These are phyloP conservation scores for Xylaria curta DNA, from an alignment of 495 filamentous ascomycete genomes.

Conservation along the genomic window DNA sequence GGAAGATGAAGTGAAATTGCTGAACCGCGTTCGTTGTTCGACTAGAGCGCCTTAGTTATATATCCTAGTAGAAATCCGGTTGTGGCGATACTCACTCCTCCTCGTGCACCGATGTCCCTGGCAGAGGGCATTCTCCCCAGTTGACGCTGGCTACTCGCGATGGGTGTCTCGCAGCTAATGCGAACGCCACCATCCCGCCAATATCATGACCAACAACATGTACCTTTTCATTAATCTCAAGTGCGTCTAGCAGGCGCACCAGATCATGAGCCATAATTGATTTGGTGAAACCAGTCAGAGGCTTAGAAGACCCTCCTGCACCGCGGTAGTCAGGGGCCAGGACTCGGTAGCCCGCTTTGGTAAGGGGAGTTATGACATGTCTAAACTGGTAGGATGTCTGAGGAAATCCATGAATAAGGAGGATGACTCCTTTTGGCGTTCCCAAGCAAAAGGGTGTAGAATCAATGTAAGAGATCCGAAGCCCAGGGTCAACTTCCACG, in stretches of 20 bases:
- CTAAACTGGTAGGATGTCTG: background rate
- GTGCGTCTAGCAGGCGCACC: background rate
- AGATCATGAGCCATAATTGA: background rate
- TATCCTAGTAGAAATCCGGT: background rate
- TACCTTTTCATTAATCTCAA: background rate
- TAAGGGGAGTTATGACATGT: background rate
- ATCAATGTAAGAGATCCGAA: background rate
- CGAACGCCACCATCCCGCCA: background rate
- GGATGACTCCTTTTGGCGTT: background rate
- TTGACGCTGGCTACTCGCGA: background rate
- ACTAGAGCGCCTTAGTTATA: background rate
- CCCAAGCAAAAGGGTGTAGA: background rate
- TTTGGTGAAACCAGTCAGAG: background rate
- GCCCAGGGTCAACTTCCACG: background rate
- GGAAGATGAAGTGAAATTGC: constrained; percentile 56
- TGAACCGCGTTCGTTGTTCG: constrained; percentile 36
- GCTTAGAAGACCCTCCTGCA: background rate
- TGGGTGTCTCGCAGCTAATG: too few relatives aligned
- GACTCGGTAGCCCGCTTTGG: background rate
- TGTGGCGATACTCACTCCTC: background rate
- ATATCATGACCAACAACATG: background rate
- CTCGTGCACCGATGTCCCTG: background rate
- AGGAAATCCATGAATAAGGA: background rate
- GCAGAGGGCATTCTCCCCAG: background rate
- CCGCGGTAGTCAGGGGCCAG: background rate